Percentiles rank a stretch among this genome's conserved stretches.
These are phyloP conservation scores for Globomyces sp. DNA, from an alignment of 371 early-diverging fungal species.

Conservation along the genomic window DNA sequence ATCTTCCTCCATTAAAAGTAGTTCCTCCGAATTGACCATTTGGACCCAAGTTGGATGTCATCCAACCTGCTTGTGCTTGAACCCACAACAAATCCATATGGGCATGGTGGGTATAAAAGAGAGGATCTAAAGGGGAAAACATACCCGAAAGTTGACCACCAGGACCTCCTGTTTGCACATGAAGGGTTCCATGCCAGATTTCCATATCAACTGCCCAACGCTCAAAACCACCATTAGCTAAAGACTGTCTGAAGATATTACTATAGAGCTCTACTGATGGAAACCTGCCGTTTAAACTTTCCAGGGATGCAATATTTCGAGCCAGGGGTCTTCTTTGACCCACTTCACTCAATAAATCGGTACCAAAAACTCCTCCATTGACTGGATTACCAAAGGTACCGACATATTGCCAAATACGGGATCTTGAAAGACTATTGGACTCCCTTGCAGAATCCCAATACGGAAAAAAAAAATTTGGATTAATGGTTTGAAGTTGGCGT, in stretches of 20 bases:
- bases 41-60: too few species aligned
- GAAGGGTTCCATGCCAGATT: constrained; percentile 22
- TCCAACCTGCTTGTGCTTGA: constrained; percentile 23
- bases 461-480: constrained; percentile 48
- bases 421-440: constrained; percentile 29
- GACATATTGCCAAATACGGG: constrained; percentile 19
- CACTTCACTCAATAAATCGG: not conserved
- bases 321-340: not conserved
- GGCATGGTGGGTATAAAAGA: constrained; percentile 6
- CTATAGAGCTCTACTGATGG: too few species aligned
- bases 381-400: too few species aligned
- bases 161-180: not conserved
- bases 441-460: constrained; percentile 50
- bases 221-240: constrained; percentile 1
- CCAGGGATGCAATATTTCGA: not conserved
- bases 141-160: constrained; percentile 18
- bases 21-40: not conserved
- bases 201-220: constrained; percentile 5
- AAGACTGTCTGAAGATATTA: too few species aligned
- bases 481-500: constrained; percentile 34
- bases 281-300: not conserved
- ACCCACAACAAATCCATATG: constrained; percentile 22
- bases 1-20: constrained; percentile 4
- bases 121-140: constrained; percentile 25
- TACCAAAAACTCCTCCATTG: too few species aligned